phyloP scores from a whole-genome alignment of 225 moss, liverwort and hornwort species.

The Lunularia cruciata region DNA sequence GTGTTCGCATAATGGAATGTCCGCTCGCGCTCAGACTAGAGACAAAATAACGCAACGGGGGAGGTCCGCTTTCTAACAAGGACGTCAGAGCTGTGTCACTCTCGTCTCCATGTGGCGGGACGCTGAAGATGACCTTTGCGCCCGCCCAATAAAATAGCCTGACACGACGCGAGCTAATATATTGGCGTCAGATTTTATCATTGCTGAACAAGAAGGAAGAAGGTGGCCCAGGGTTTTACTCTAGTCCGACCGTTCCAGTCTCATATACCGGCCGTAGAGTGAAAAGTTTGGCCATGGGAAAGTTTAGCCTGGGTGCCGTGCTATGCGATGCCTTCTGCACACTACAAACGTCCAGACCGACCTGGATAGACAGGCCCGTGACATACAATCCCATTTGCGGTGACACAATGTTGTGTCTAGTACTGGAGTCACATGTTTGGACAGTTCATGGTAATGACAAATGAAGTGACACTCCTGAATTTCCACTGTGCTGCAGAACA shows the following conservation, averaged over 20 bases:
- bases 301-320: background rate
- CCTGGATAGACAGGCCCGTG: background rate
- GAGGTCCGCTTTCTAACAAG: too few species aligned
- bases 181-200: too few species aligned
- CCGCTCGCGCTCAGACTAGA: too few species aligned
- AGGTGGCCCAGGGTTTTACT: background rate
- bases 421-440: slow-evolving; percentile 10
- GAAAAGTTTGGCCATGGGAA: background rate
- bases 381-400: background rate
- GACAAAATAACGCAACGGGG: too few species aligned
- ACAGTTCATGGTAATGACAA: background rate
- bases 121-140: too few species aligned
- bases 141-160: too few species aligned
- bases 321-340: background rate
- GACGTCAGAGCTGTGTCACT: too few species aligned
- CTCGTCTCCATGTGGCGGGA: too few species aligned
- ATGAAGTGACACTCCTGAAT: slow-evolving; percentile 9
- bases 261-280: background rate
- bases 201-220: too few species aligned
- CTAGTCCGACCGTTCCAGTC: slow-evolving; percentile 2
- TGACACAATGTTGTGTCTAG: background rate
- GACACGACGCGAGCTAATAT: too few species aligned
- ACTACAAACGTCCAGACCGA: background rate
- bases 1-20: too few species aligned
- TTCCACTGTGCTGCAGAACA: background rate